Evolutionary conservation across 2,329 filamentous ascomycete genomes (phyloP).

Genomic region (Colletotrichum tropicale): DNA sequence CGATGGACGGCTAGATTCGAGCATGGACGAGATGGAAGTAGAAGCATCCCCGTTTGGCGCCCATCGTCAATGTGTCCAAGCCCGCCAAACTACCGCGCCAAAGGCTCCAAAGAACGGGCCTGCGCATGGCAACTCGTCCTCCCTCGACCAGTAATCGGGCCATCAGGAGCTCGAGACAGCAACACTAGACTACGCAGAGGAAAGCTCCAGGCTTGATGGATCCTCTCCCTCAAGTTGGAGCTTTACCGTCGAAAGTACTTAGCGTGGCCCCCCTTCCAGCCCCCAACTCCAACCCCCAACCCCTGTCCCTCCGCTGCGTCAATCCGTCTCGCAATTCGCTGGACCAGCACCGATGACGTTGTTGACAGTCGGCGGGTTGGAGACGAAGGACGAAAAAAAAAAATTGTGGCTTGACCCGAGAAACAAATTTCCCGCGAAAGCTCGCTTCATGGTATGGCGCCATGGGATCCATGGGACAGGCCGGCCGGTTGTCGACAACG

Average conservation of each 20-base stretch:
- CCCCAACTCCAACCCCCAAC: background rate
- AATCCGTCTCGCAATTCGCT: background rate
- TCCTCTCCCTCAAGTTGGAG: background rate
- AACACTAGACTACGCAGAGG: background rate
- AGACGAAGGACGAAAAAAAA: background rate
- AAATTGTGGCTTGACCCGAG: background rate
- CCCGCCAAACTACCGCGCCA: background rate
- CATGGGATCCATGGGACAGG: background rate
- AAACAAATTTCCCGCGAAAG: background rate
- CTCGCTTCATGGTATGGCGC: background rate
- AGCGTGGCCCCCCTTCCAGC: background rate
- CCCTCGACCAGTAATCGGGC: slow-evolving; percentile 6
- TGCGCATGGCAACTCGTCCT: slow-evolving; percentile 7
- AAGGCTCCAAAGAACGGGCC: background rate
- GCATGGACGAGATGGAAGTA: background rate
- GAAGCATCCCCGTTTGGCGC: background rate
- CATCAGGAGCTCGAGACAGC: background rate
- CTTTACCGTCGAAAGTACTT: background rate
- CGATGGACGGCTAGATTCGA: background rate
- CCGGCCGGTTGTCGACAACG: background rate
- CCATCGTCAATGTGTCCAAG: background rate
- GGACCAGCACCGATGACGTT: background rate
- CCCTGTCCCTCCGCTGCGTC: background rate
- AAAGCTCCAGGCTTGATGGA: background rate
- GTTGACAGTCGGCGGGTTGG: background rate